These are phyloP conservation scores for Monosporascus ibericus DNA, from an alignment of 2,329 filamentous ascomycete species.

Conservation along the genomic window DNA sequence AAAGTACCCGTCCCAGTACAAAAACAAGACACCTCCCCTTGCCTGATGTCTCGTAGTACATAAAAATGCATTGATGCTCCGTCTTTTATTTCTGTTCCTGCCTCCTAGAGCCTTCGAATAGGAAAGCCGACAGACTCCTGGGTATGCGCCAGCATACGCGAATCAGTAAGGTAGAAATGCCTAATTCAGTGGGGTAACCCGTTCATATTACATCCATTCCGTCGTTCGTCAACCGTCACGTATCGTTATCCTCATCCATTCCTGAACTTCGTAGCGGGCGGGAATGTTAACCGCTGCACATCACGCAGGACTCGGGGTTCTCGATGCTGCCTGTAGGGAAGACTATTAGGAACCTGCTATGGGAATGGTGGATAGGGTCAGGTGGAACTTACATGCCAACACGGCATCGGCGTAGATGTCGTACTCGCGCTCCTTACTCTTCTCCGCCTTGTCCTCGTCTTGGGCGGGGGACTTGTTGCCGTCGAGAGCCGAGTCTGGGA, in stretches of 20 bases:
- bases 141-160: no score
- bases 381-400: conserved; percentile 66
- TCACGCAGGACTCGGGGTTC: conserved; percentile 88
- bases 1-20: no score
- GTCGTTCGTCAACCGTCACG: conserved; percentile 12
- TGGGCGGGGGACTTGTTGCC: conserved; percentile 47
- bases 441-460: conserved; percentile 66
- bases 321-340: conserved; percentile 72
- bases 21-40: no score
- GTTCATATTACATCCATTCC: not conserved
- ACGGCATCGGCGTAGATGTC: conserved; percentile 96
- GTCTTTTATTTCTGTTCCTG: no score
- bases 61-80: no score
- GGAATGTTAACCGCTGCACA: conserved; percentile 82
- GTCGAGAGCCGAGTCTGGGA: conserved; percentile 50
- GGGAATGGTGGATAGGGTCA: not conserved
- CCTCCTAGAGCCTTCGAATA: no score
- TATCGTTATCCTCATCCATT: conserved; percentile 16
- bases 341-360: conserved; percentile 25
- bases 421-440: conserved; percentile 69
- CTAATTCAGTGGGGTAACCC: not conserved
- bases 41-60: no score
- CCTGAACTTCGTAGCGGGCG: not conserved
- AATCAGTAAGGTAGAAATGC: no score
- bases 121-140: no score